Conservation (phyloP, 345 rosid species). For the Gossypium herbaceum region DNA sequence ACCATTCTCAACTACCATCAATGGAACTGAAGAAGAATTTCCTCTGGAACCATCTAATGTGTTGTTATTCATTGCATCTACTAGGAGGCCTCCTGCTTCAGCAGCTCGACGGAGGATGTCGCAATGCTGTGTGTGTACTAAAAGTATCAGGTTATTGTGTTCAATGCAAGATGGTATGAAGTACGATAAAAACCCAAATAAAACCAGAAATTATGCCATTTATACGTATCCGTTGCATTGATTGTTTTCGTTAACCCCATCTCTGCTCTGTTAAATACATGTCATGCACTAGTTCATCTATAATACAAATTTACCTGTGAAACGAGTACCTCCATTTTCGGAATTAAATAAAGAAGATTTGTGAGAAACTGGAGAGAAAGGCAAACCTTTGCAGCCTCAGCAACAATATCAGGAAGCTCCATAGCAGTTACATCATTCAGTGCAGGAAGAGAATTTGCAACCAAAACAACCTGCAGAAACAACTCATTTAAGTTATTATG, state of each 20-base stretch:
- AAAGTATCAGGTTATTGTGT: conserved; percentile 17
- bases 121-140: conserved; percentile 71
- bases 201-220: neutral
- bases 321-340: neutral
- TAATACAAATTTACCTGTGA: neutral
- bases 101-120: conserved; percentile 75
- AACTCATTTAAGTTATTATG: conserved; percentile 11
- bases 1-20: conserved; percentile 99
- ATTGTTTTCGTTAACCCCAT: neutral
- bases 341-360: conserved; percentile 2
- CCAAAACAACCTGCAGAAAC: conserved; percentile 80
- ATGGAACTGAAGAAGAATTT: conserved; percentile 60
- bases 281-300: neutral
- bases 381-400: conserved; percentile 94
- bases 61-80: conserved; percentile 4
- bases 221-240: neutral
- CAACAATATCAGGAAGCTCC: conserved; percentile 97
- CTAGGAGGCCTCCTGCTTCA: neutral
- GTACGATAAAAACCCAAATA: neutral
- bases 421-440: conserved; percentile 92
- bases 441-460: conserved; percentile 97
- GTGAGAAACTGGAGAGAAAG: too few species aligned
- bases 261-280: neutral
- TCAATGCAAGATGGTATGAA: neutral
- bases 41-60: conserved; percentile 38